Evolutionary conservation across 495 filamentous ascomycete species (phyloP), one percentile per base, ranked within the genome.

Genomic region (Penicillium samsonianum): DNA sequence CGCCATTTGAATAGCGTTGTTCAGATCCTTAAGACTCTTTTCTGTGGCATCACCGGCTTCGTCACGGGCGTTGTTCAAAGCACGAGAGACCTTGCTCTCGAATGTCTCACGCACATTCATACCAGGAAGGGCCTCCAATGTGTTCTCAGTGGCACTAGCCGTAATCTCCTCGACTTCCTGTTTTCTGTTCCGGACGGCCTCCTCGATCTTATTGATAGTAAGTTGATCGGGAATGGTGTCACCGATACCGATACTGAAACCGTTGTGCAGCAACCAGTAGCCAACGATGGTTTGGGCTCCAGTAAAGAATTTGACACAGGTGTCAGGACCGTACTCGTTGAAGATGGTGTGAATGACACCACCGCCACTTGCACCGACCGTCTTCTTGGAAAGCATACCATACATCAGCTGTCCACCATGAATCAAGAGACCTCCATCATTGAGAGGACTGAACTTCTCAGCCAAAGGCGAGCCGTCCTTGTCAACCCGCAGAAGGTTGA

Each of bases 41-140:
- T 94, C 88, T 0, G 94, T 94, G 37, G 84, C 84, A n/a, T 86
- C 90, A 82, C 94, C 94, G 59, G 93, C 94, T 65, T 90, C 88
- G 67, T 99, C 95, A 86, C 94, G 94, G 53, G 95, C 94, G 46
- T 86, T 90, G 74, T 98, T 97, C 50, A 99, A 78, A 42, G 90
- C 90, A 69, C 91, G 90, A 5, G 91, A 95, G 25, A 97, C 94
- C 73, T 93, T 89, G 75, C 85, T 91, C 74, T 99, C 94, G 67
- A 99, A 99, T 0, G 95, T 98, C 72, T 96, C 92, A 78, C 94
- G 90, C 41, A 98, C 87, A 63, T 92, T 98, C 93, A 98, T 96
- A 79, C 94, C 94, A 17, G 94, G 94, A 41, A 93, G 74, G 19
- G 92, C 79, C 67, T 99, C 93, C 14, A 99, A 82, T 51, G 86